Conservation (phyloP, 345 rosid species). For the Gossypium ekmanianum region DNA sequence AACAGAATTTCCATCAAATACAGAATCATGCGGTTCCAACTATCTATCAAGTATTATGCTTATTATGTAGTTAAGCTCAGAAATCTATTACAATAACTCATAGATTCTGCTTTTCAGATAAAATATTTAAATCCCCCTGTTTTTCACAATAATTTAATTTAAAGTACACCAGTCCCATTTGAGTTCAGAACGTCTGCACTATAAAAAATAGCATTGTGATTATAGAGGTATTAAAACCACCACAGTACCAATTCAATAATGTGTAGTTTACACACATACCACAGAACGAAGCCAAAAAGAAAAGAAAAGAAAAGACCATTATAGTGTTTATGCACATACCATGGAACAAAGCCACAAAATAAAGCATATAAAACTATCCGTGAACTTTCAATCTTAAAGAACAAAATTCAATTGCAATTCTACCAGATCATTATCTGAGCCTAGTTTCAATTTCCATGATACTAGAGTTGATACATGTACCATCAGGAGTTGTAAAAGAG, state of each 20-base stretch:
- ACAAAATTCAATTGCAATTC: not conserved
- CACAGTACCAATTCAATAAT: not conserved
- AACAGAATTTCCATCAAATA: not conserved
- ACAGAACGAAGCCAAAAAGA: not conserved
- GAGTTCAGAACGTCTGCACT: not conserved
- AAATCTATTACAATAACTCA: not conserved
- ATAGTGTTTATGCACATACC: too few species aligned
- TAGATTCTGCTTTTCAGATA: not conserved
- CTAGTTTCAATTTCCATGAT: not conserved
- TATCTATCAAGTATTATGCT: not conserved
- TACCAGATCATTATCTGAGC: not conserved
- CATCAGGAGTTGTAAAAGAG: not conserved
- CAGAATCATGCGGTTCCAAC: not conserved
- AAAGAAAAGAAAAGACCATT: too few species aligned
- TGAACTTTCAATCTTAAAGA: not conserved
- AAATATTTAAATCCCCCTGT: not conserved
- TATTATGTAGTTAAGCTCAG: not conserved
- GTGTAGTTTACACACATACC: not conserved
- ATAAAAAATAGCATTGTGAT: not conserved
- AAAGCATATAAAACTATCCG: not conserved
- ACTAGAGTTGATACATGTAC: not conserved
- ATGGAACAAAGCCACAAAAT: too few species aligned
- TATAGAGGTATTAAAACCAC: not conserved
- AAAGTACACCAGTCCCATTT: not conserved
- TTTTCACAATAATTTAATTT: not conserved